These are phyloP conservation scores for Dendrothele bispora DNA, from an alignment of 768 basidiomycete species.

Conservation along the genomic window DNA sequence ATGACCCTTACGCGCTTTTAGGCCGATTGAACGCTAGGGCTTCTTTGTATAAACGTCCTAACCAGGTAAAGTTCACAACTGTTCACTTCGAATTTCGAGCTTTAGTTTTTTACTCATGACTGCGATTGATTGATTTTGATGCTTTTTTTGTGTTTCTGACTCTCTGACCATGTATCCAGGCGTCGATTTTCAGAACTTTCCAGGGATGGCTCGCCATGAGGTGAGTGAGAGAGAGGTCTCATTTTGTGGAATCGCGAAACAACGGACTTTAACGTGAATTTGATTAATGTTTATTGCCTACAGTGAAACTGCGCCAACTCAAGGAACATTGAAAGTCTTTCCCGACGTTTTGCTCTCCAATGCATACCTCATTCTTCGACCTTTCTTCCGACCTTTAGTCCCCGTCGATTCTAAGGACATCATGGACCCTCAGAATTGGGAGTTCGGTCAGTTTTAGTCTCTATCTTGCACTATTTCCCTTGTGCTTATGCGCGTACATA, in stretches of 20 bases:
- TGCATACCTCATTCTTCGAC: conserved; percentile 73
- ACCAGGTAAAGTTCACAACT: conserved; percentile 31
- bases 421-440: conserved; percentile 52
- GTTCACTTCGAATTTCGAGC: background rate
- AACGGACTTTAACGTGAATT: conserved; percentile 44
- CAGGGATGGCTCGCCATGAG: too few species aligned
- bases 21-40: conserved; percentile 49
- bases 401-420: conserved; percentile 38
- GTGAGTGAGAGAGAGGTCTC: too few species aligned
- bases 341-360: conserved; percentile 67
- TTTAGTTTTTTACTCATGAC: too few species aligned
- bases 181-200: conserved; percentile 49
- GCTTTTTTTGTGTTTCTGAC: conserved; percentile 6
- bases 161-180: conserved; percentile 31
- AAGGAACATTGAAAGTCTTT: conserved; percentile 71
- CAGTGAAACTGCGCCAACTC: conserved; percentile 64
- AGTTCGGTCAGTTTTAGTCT: conserved; percentile 35
- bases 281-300: background rate
- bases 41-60: conserved; percentile 49
- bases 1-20: conserved; percentile 57
- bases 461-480: background rate
- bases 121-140: background rate
- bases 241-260: conserved; percentile 66
- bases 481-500: conserved; percentile 16
- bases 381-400: conserved; percentile 65